Conservation (phyloP, 192 early-diverging fungal genomes). For the Diversispora epigaea region DNA sequence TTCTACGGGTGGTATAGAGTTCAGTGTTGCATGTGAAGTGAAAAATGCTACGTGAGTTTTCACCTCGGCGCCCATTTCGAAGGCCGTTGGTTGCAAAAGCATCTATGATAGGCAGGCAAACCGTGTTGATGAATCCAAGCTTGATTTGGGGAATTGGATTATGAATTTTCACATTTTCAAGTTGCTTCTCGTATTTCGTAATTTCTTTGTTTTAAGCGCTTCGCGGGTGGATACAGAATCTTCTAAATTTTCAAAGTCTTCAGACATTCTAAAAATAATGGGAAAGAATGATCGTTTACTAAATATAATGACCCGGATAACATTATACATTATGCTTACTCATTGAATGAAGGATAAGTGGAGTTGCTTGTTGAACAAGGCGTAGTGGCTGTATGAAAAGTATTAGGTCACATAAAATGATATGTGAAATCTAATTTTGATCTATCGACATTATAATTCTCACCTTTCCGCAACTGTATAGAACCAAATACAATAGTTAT, state of each 20-base stretch:
- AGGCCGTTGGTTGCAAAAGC: slow-evolving; percentile 5
- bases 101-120: slow-evolving; percentile 5
- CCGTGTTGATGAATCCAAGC: slow-evolving; percentile 9
- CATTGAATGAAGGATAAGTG: neutral
- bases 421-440: slow-evolving; percentile 10
- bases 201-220: slow-evolving; percentile 14
- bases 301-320: slow-evolving; percentile 15
- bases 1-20: slow-evolving; percentile 1
- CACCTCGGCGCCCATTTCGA: slow-evolving; percentile 17
- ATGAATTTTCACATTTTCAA: slow-evolving; percentile 3
- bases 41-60: slow-evolving; percentile 8
- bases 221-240: neutral
- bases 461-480: neutral
- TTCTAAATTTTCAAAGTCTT: neutral
- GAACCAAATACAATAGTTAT: neutral
- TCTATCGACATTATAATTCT: neutral
- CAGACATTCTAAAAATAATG: slow-evolving; percentile 28
- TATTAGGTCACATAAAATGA: neutral
- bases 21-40: neutral
- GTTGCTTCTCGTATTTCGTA: slow-evolving; percentile 8
- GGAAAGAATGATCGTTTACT: slow-evolving; percentile 11
- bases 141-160: slow-evolving; percentile 19
- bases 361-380: neutral
- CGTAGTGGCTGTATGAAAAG: neutral
- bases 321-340: neutral